A percentile compares a stretch with the other conserved stretches of the same genome.
Conservation (phyloP, 1,284 basidiomycete genomes). For the Naganishia sp. region DNA sequence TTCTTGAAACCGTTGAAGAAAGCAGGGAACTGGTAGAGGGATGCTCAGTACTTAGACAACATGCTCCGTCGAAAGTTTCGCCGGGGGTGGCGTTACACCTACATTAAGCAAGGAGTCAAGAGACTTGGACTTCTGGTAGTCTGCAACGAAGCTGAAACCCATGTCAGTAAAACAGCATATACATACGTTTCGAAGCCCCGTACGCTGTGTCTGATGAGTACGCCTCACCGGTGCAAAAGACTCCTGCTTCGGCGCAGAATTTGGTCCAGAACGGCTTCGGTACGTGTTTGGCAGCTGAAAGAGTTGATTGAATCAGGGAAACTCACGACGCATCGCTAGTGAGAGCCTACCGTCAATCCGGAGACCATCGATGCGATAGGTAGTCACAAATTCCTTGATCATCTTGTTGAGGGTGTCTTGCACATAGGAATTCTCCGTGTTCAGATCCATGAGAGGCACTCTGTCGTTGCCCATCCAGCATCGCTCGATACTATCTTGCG, state of each 20-base stretch:
- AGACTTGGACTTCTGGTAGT: constrained; percentile 21
- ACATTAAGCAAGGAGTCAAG: constrained; percentile 13
- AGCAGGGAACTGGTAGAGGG: constrained; percentile 1
- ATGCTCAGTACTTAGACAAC: neutral
- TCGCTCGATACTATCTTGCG: constrained; percentile 65
- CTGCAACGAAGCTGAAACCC: neutral
- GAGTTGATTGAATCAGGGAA: neutral
- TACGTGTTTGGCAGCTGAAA: constrained; percentile 61
- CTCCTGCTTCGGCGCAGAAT: constrained; percentile 70
- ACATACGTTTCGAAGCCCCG: neutral
- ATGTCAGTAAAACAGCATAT: too few relatives aligned
- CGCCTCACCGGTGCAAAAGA: constrained; percentile 82
- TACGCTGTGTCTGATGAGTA: constrained; percentile 60
- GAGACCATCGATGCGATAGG: constrained; percentile 64
- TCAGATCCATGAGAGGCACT: constrained; percentile 68
- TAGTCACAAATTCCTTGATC: constrained; percentile 65
- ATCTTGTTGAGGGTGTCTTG: constrained; percentile 62
- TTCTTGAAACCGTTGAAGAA: constrained; percentile 59
- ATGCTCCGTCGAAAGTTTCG: too few relatives aligned
- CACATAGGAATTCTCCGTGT: constrained; percentile 67
- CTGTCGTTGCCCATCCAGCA: constrained; percentile 51
- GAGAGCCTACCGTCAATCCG: constrained; percentile 65
- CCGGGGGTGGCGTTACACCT: neutral
- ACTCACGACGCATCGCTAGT: neutral
- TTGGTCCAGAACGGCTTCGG: constrained; percentile 47